Percentiles rank a stretch among this genome's conserved stretches.
phyloP scores from a whole-genome alignment of 192 early-diverging fungal genomes.

The Gaertneriomyces sp. region DNA sequence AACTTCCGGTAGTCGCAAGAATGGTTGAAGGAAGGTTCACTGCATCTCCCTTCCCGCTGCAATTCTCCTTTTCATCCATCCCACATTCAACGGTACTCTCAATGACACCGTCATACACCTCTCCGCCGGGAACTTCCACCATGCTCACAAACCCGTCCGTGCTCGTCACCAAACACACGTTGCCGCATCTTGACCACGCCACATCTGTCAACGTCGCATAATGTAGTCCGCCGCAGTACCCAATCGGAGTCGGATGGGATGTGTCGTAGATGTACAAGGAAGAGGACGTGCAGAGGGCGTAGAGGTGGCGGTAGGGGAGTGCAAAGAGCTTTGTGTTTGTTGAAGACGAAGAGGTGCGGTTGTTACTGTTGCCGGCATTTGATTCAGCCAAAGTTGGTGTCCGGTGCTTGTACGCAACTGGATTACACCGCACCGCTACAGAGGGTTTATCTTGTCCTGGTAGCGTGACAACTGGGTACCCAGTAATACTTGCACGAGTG shows the following conservation, averaged over 20 bases:
- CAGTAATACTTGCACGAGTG: constrained; percentile 10
- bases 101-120: too few species aligned
- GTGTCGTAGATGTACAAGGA: constrained; percentile 86
- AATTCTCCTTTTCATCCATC: too few species aligned
- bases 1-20: too few species aligned
- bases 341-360: not conserved
- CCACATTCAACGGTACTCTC: too few species aligned
- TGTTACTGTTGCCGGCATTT: constrained; percentile 9
- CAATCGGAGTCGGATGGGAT: constrained; percentile 63
- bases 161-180: constrained; percentile 57
- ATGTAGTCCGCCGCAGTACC: constrained; percentile 73
- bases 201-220: constrained; percentile 87
- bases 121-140: too few species aligned
- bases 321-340: constrained; percentile 8
- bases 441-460: constrained; percentile 72
- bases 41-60: too few species aligned
- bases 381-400: constrained; percentile 7
- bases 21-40: too few species aligned
- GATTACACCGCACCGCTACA: constrained; percentile 72
- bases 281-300: constrained; percentile 83
- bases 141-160: constrained; percentile 69
- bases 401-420: constrained; percentile 51
- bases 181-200: constrained; percentile 61
- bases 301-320: constrained; percentile 72
- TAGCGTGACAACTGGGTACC: constrained; percentile 64